A percentile compares a stretch with the other conserved stretches of the same genome.
Conservation (phyloP, 2,329 filamentous ascomycete genomes). For the Colletotrichum sp. region DNA sequence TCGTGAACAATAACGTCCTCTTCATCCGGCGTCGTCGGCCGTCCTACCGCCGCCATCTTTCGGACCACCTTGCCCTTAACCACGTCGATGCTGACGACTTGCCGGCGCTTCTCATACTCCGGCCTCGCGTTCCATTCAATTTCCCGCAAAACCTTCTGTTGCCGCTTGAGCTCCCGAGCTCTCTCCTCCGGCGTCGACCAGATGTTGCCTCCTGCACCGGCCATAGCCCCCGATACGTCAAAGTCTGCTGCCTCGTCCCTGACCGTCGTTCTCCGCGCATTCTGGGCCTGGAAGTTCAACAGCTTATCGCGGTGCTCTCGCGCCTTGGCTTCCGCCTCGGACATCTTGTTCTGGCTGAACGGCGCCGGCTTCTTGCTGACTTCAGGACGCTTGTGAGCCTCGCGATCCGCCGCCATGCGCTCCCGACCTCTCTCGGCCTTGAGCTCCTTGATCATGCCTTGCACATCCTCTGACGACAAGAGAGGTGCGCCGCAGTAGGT, state of each 20-base stretch:
- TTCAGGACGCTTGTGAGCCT: slow-evolving; percentile 69
- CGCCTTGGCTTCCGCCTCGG: slow-evolving; percentile 70
- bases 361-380: slow-evolving; percentile 65
- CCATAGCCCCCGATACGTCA: slow-evolving; percentile 53
- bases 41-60: slow-evolving; percentile 69
- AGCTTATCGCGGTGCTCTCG: slow-evolving; percentile 82
- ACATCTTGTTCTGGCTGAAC: slow-evolving; percentile 57
- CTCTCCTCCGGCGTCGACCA: slow-evolving; percentile 87
- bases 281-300: slow-evolving; percentile 83
- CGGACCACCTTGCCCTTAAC: slow-evolving; percentile 78
- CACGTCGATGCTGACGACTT: slow-evolving; percentile 86
- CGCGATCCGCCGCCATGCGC: slow-evolving; percentile 82
- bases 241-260: slow-evolving; percentile 81
- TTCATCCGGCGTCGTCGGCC: slow-evolving; percentile 57
- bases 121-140: slow-evolving; percentile 86
- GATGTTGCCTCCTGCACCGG: slow-evolving; percentile 63
- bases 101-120: slow-evolving; percentile 86
- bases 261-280: slow-evolving; percentile 82
- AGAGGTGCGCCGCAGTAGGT: slow-evolving; percentile 85
- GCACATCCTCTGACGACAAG: slow-evolving; percentile 74
- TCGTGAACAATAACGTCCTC: slow-evolving; percentile 23
- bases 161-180: slow-evolving; percentile 81
- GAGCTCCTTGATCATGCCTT: slow-evolving; percentile 84
- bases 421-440: slow-evolving; percentile 87
- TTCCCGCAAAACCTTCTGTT: slow-evolving; percentile 83